A percentile compares a stretch with the other conserved stretches of the same genome.
These are phyloP conservation scores for Meredithiella fracta DNA, from an alignment of 2,329 filamentous ascomycete genomes.

Conservation along the genomic window DNA sequence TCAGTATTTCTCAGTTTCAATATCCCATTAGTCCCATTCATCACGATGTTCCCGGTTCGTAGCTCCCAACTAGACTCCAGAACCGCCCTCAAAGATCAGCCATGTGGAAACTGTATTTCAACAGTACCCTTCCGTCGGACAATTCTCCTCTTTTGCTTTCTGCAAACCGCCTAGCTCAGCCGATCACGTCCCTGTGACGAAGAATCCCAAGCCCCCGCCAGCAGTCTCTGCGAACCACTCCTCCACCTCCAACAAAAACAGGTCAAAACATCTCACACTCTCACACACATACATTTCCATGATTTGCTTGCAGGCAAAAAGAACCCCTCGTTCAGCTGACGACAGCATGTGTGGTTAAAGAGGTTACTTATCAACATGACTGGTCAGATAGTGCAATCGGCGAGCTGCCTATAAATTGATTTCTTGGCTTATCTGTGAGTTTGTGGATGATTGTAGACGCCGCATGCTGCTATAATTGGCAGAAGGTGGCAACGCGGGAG, in stretches of 20 bases:
- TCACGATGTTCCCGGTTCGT: background rate
- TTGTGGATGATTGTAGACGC: background rate
- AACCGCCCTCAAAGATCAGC: background rate
- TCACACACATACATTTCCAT: too few species aligned
- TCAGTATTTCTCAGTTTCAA: too few species aligned
- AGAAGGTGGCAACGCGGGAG: background rate
- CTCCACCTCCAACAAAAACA: background rate
- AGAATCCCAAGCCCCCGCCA: background rate
- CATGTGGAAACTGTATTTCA: conserved; percentile 1
- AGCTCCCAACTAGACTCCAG: background rate
- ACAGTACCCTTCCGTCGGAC: background rate
- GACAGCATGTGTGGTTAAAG: background rate
- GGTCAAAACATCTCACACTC: too few species aligned
- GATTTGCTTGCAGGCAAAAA: too few species aligned
- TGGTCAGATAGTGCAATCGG: background rate
- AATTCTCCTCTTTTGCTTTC: background rate
- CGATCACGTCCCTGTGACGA: background rate
- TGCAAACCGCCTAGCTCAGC: background rate
- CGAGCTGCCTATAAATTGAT: background rate
- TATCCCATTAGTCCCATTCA: background rate
- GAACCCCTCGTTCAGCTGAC: background rate
- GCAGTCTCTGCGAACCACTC: background rate
- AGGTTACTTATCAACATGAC: background rate
- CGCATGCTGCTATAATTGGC: background rate
- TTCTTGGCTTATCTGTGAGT: background rate